phyloP scores from a whole-genome alignment of 441 rosid genomes.

The Adansonia grandidieri region DNA sequence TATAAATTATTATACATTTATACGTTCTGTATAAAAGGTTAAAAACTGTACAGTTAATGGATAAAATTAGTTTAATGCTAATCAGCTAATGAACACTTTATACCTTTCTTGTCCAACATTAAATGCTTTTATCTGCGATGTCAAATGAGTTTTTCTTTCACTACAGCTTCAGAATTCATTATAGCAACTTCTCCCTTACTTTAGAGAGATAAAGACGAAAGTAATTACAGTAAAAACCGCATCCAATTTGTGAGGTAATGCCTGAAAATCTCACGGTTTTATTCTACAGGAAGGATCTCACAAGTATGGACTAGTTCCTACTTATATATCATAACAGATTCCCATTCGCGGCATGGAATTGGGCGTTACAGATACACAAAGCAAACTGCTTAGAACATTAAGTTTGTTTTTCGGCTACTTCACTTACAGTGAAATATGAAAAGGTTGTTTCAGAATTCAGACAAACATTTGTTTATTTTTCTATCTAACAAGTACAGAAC shows the following conservation, averaged over 20 bases:
- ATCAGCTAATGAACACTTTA: not conserved
- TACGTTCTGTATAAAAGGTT: too few species aligned
- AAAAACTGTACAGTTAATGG: too few species aligned
- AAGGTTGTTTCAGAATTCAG: conserved; percentile 15
- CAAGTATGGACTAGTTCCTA: too few species aligned
- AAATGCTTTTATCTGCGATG: not conserved
- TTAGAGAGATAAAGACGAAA: not conserved
- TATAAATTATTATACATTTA: too few species aligned
- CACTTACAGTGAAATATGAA: conserved; percentile 1
- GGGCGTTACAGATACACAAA: too few species aligned
- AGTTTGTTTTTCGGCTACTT: not conserved
- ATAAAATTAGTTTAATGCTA: too few species aligned
- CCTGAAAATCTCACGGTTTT: too few species aligned
- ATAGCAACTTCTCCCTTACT: not conserved
- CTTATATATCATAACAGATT: too few species aligned
- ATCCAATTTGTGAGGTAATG: too few species aligned
- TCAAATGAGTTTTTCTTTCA: not conserved
- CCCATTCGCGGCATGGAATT: too few species aligned
- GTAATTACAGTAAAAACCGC: too few species aligned
- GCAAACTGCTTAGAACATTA: conserved; percentile 5
- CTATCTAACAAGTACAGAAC: conserved; percentile 26
- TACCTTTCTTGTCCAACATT: not conserved
- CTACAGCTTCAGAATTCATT: not conserved
- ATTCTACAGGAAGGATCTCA: too few species aligned
- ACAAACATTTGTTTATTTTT: not conserved